Evolutionary conservation across 2,329 filamentous ascomycete species (phyloP).

Genomic region (Geosmithia flava): DNA sequence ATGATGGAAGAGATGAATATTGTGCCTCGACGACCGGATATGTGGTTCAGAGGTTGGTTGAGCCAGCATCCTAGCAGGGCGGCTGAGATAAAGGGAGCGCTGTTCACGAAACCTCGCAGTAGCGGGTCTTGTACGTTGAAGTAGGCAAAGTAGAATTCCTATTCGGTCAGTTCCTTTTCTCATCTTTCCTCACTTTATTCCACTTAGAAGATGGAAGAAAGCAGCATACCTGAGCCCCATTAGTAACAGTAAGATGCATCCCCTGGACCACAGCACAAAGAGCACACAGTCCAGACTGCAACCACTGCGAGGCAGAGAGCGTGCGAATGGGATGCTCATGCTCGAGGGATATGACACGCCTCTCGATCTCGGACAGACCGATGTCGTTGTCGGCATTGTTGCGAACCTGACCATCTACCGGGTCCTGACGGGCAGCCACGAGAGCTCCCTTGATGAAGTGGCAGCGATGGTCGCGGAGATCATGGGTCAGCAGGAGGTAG

Average conservation of each 20-base stretch:
- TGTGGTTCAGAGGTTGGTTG: slow-evolving; percentile 35
- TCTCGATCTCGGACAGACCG: slow-evolving; percentile 6
- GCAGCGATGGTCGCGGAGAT: slow-evolving; percentile 11
- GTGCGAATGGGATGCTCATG: slow-evolving; percentile 4
- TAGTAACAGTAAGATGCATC: slow-evolving; percentile 50
- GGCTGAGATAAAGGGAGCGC: slow-evolving; percentile 40
- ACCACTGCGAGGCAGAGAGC: slow-evolving; percentile 6
- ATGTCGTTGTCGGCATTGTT: slow-evolving; percentile 2
- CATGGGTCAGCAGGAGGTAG: slow-evolving; percentile 11
- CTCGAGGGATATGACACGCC: slow-evolving; percentile 4
- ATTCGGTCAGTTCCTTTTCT: slow-evolving; percentile 11
- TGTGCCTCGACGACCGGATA: slow-evolving; percentile 48
- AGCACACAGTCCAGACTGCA: slow-evolving; percentile 9
- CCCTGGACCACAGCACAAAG: slow-evolving; percentile 44
- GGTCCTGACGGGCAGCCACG: slow-evolving; percentile 26
- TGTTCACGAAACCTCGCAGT: slow-evolving; percentile 43
- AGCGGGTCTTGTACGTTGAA: slow-evolving; percentile 18
- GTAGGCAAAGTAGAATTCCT: slow-evolving; percentile 20
- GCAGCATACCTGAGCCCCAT: slow-evolving; percentile 39
- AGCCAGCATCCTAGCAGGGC: slow-evolving; percentile 16
- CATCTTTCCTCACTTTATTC: not conserved
- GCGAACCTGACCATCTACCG: slow-evolving; percentile 2
- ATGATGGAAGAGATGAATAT: slow-evolving; percentile 48
- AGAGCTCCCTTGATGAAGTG: slow-evolving; percentile 35
- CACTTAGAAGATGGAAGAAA: not conserved